Base-by-base conservation (phyloP, 2,329 filamentous ascomycete genomes). In the Fusarium pseudograminearum region DNA sequence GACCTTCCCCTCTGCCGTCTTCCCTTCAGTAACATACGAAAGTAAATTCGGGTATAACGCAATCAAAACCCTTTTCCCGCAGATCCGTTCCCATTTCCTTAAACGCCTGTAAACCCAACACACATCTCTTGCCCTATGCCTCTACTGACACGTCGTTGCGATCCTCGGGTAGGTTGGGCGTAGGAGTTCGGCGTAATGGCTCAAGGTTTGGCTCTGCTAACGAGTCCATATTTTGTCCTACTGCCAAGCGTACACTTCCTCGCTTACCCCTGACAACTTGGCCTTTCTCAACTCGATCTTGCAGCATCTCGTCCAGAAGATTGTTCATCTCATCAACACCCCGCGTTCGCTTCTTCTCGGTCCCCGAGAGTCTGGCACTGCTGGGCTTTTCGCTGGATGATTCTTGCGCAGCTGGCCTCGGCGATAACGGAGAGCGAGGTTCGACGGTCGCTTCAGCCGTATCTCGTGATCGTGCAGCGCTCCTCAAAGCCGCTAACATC, bases 261-360 rank as follows among this genome's bases (percentile, higher is more conserved):
- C 90, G 84, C 53, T 82, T 82, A 54, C 90, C 86, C 74, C 91
- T 89, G 31, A 93, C 84, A 24, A 93, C 81, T 57, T 93, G 89
- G 24, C 92, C 93, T 54, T 85, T 89, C 73, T 96, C 92, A 55
- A 97, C 91, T 61, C 92, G 89, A 76, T 95, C 92, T 76, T 94
- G 92, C 63, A 98, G 96, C 95, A 98, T 98, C 80, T 97, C 93
- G 75, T 98, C 95, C 28, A 98, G 86, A 83, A 98, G 94, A 74
- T 90, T 89, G 71, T 93, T 97, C 90, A 98, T 94, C 80, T 97
- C 94, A 73, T 97, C 94, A 34, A 96, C 91, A 71, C 92, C 93
- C 82, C 87, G 89, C 15, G 84, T 84, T 51, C 87, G 85, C 69
- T 85, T 86, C 54, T 85, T 86, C n/a, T 79, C 74, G n/a, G 55